A percentile compares a stretch with the other conserved stretches of the same genome.
These are phyloP conservation scores for Strobilomyces confusus DNA, from an alignment of 768 basidiomycete species.

Conservation along the genomic window DNA sequence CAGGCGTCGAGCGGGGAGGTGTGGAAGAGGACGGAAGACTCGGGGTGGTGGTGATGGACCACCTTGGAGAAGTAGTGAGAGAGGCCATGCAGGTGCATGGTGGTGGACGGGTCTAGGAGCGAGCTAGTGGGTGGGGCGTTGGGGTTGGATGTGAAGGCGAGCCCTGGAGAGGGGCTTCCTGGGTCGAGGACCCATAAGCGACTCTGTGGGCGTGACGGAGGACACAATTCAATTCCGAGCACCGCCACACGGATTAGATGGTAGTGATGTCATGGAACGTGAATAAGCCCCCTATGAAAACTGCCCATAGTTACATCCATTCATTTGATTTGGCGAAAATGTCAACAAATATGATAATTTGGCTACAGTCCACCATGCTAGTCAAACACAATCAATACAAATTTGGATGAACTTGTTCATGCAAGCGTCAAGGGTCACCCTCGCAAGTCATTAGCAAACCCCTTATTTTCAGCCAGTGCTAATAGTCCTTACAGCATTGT, in stretches of 20 bases:
- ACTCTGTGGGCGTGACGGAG: neutral
- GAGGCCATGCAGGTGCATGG: neutral
- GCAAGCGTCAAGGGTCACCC: no score
- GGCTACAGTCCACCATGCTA: no score
- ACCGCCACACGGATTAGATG: neutral
- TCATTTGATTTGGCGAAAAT: no score
- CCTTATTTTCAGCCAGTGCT: no score
- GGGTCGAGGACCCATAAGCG: neutral
- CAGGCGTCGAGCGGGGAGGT: slow-evolving; percentile 8
- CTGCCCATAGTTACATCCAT: no score
- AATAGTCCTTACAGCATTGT: no score
- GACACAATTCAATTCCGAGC: neutral
- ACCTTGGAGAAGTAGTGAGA: slow-evolving; percentile 10
- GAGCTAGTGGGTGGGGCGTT: neutral
- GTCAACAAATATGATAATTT: no score
- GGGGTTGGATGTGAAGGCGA: neutral
- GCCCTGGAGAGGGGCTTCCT: neutral
- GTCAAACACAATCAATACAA: no score
- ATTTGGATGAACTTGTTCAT: no score
- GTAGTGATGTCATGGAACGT: neutral
- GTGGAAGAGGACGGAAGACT: slow-evolving; percentile 2
- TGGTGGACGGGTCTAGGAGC: neutral
- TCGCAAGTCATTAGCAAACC: no score
- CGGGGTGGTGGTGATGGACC: slow-evolving; percentile 2
- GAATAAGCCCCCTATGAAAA: no score